These are phyloP conservation scores for Neoascochyta sp. DNA, from an alignment of 2,329 filamentous ascomycete genomes.

Conservation along the genomic window DNA sequence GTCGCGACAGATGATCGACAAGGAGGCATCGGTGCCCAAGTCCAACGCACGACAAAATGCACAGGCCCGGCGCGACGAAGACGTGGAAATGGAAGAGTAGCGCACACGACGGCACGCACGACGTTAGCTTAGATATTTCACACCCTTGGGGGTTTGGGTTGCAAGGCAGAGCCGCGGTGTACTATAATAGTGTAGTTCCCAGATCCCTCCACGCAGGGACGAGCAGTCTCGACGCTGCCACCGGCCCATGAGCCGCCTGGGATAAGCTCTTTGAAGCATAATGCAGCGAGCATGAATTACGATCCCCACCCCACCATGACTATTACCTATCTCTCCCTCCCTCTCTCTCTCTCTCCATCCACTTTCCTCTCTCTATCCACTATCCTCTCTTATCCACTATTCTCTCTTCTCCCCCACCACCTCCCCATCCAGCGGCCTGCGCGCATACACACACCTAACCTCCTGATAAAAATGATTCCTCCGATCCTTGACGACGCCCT, in stretches of 20 bases:
- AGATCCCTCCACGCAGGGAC: no score
- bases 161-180: no score
- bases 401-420: not conserved
- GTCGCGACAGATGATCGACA: constrained; percentile 99
- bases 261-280: no score
- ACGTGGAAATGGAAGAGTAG: constrained; percentile 38
- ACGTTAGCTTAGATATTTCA: no score
- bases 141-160: no score
- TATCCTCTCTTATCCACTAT: not conserved
- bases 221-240: no score
- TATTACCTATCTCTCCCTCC: not conserved
- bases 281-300: no score
- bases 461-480: constrained; percentile 39
- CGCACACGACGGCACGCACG: no score
- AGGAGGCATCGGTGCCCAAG: constrained; percentile 86
- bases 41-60: constrained; percentile 27
- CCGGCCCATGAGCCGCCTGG: no score
- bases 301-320: no score
- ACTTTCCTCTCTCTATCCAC: not conserved
- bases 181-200: no score
- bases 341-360: not conserved
- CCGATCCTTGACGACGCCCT: constrained; percentile 31
- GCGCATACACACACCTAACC: constrained; percentile 31
- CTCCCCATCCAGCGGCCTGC: constrained; percentile 21
- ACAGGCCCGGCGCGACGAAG: constrained; percentile 23